Evolutionary conservation across 2,329 filamentous ascomycete species (phyloP).

Genomic region (Verticillium klebahnii): DNA sequence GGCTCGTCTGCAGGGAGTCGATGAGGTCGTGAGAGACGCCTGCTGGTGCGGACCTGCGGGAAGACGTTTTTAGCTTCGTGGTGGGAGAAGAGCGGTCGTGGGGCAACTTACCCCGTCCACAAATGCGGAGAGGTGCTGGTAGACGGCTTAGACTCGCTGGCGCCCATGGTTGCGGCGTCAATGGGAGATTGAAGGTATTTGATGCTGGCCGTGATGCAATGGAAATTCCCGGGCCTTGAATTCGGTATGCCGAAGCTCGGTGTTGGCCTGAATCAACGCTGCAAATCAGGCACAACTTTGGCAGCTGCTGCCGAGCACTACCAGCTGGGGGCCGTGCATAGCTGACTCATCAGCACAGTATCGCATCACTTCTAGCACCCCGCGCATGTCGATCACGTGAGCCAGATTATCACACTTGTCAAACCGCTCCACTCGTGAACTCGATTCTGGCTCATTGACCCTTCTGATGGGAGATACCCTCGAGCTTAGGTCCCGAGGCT

Average conservation of each 20-base stretch:
- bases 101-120: conserved; percentile 51
- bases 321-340: not conserved
- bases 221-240: conserved; percentile 14
- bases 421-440: not conserved
- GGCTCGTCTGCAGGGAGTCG: conserved; percentile 75
- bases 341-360: not conserved
- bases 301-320: not conserved
- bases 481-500: not conserved
- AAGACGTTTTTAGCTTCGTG: conserved; percentile 7
- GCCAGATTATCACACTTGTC: not conserved
- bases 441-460: not conserved
- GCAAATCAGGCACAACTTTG: not conserved
- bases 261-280: not conserved
- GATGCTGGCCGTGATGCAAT: conserved; percentile 12
- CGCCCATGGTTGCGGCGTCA: conserved; percentile 45
- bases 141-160: conserved; percentile 50
- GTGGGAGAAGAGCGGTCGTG: conserved; percentile 3
- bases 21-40: conserved; percentile 75
- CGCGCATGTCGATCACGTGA: not conserved
- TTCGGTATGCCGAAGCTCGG: conserved; percentile 13
- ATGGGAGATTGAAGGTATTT: conserved; percentile 11
- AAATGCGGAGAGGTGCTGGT: conserved; percentile 34
- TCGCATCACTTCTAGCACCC: not conserved
- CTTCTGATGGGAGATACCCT: no score
- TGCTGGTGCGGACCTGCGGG: conserved; percentile 36